Base-by-base conservation (phyloP, 2,329 filamentous ascomycete genomes). In the Neofusicoccum umdonicola region DNA sequence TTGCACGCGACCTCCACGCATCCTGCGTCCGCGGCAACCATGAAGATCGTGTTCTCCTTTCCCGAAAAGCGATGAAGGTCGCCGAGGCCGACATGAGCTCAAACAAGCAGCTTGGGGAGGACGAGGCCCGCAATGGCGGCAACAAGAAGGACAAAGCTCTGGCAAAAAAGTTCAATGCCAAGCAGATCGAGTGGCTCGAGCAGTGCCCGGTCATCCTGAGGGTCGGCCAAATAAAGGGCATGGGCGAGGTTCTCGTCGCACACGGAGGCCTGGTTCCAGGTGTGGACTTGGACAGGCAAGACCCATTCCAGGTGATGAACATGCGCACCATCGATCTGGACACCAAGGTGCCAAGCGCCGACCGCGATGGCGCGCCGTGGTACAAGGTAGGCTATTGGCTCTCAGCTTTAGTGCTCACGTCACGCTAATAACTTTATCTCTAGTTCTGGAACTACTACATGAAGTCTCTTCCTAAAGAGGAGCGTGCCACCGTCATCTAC, bases 11-110 rank as follows among this genome's bases (percentile, higher is more conserved):
- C 13, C 79, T 94, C 42, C 85, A 86, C 58, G 93, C 94, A 22
- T 91, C 89, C 35, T 91, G 88, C 67, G 92, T 98, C 8, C 88
- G 94, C 58, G 95, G 95, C 17, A 97, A 97, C 78, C 91, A 97
- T 78, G 95, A 99, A 75, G 93, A 98, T 75, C 85, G 88, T 22
- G 83, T 97, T 19, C 83, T 98, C n/a, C 83, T 89, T 8, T 84
- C 88, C 1, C 85, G 88, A 66, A 80, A 82, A 34, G 54, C 63
- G 8, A 50, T 61, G 52, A 54, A 37, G n/a, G 42, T 52, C 12
- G 76, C 63, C 31, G 45, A 60, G 9, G 22, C 39, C 37, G 76
- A 82, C 48, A 70, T 73, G 11, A 63, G 67, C n/a, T 73, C 76
- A 35, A 69, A 75, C 8, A 71, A 72, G 31, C 67, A 69, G 34